Evolutionary conservation across 1,284 basidiomycete genomes (phyloP).

Genomic region (Athelia sp.): DNA sequence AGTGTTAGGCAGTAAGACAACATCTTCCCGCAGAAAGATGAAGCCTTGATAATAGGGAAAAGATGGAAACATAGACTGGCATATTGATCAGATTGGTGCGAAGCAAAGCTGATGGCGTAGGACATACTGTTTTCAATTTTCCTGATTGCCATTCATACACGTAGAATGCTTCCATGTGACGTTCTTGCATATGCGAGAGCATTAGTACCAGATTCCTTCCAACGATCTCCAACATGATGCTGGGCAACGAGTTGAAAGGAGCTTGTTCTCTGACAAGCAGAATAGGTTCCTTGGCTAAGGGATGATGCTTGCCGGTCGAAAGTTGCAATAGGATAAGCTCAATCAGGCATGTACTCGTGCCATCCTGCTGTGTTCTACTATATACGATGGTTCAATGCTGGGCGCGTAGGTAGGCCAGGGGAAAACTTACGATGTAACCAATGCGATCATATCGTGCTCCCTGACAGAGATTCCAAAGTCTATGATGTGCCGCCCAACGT

Average conservation of each 20-base stretch:
- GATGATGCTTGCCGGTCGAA: constrained; percentile 36
- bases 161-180: constrained; percentile 26
- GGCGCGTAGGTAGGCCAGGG: constrained; percentile 1
- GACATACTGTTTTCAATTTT: constrained; percentile 28
- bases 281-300: constrained; percentile 29
- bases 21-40: constrained; percentile 33
- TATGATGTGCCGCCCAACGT: constrained; percentile 10
- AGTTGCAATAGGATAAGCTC: constrained; percentile 32
- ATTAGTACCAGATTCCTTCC: constrained; percentile 41
- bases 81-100: background rate
- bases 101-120: background rate
- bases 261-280: constrained; percentile 24
- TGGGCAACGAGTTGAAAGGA: constrained; percentile 28
- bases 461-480: constrained; percentile 42
- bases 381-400: background rate
- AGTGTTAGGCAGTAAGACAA: constrained; percentile 37
- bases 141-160: constrained; percentile 40
- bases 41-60: constrained; percentile 32
- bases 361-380: background rate
- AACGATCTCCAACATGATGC: constrained; percentile 35
- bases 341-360: constrained; percentile 1
- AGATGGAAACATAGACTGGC: constrained; percentile 20
- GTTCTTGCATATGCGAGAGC: constrained; percentile 22
- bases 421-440: constrained; percentile 31
- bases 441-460: constrained; percentile 44